A percentile compares a stretch with the other conserved stretches of the same genome.
These are phyloP conservation scores for Diaporthe australafricana DNA, from an alignment of 2,329 filamentous ascomycete species.

Conservation along the genomic window DNA sequence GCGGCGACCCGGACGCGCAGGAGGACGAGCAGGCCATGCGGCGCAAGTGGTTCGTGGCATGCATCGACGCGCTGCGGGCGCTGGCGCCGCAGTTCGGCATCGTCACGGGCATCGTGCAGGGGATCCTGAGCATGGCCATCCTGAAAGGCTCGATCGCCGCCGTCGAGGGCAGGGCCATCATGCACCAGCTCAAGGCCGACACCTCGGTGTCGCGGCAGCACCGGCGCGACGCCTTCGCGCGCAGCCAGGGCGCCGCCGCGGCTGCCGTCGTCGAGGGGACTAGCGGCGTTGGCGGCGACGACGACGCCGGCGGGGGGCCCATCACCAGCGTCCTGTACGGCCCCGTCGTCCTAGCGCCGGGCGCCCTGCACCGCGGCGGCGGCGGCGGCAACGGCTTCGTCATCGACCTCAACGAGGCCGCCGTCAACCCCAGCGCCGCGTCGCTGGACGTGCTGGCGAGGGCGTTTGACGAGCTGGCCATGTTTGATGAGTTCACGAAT, in stretches of 20 bases:
- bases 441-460: constrained; percentile 13
- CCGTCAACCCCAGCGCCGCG: constrained; percentile 14
- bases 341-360: not conserved
- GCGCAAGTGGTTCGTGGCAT: constrained; percentile 45
- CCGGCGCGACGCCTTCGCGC: not conserved
- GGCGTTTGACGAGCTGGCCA: constrained; percentile 17
- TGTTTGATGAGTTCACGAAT: constrained; percentile 25
- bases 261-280: not conserved
- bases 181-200: constrained; percentile 6
- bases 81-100: constrained; percentile 43
- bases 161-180: constrained; percentile 33
- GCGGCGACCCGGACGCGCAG: not conserved
- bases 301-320: not conserved
- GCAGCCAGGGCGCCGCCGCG: not conserved
- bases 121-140: constrained; percentile 43
- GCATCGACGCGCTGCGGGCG: constrained; percentile 43
- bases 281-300: too few relatives aligned
- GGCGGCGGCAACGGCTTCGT: constrained; percentile 9
- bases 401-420: constrained; percentile 32
- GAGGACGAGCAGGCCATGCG: constrained; percentile 20
- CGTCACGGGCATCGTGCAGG: constrained; percentile 41
- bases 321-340: not conserved
- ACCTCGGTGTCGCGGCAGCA: not conserved
- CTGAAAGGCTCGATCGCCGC: constrained; percentile 34
- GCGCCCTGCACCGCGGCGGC: not conserved